Base-by-base conservation (phyloP, 768 basidiomycete genomes). In the Kwoniella shandongensis region DNA sequence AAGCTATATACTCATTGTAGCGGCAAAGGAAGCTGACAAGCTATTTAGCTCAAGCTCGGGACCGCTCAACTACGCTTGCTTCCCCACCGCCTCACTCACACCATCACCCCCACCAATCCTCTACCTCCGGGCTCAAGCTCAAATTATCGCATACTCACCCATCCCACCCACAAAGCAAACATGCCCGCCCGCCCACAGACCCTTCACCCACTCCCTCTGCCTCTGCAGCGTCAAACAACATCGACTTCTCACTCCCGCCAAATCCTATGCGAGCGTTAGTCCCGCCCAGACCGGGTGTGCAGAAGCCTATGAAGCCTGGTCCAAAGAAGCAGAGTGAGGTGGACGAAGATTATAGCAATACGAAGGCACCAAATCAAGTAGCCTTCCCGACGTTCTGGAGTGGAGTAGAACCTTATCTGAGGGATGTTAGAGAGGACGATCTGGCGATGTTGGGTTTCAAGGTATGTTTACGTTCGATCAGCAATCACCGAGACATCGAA, bases 381-480 rank as follows among this genome's bases (percentile, higher is more conserved):
- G 69, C 75, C 13, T 77, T 78, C 44, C 56, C 72, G 13, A 91
- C 90, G 0, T 98, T 96, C 73, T 91, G 91, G 77, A 80, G 86
- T 23, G 87, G 85, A 67, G 84, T 94, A 44, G 94, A 97, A 69
- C 88, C 89, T 11, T 99, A 88, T 81, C 80, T 93, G 69, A 86
- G 92, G 48, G 83, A 84, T 22, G 85, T 97, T 41, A 87, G 87
- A 61, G 96, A 98, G 77, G 96, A 98, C 76, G 96, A 99, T 71
- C 79, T 98, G 26, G 94, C 94, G 2, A 93, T 91, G 76, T 81
- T 99, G 50, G 88, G 90, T 58, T 88, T 88, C 68, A 86, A 86
- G 11, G 88, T 83, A 41, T 44, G 77, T 64, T 45, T 12, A 18
- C 10, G 20, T 18, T 20, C 17, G 8, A n/a, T 54, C 17, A 40